Base-by-base conservation (phyloP, 345 rosid species). In the Populus tremula region DNA sequence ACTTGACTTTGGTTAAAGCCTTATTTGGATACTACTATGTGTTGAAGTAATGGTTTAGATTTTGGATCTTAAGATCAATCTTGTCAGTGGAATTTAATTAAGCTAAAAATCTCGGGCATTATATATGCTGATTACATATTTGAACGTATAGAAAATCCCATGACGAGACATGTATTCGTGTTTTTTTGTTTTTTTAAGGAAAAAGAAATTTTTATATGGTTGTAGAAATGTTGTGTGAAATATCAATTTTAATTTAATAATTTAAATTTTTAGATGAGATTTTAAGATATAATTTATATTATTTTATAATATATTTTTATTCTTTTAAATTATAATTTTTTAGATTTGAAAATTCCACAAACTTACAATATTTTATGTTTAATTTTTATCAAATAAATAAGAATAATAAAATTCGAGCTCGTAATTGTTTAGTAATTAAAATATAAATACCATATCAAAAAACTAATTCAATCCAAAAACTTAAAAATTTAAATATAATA, bases 381-480 rank as follows among this genome's bases (percentile, higher is more conserved):
- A 31, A 31, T 31, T 31, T 31, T 31, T 31, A 31, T 31, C 0
- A 31, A 31, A 31, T 31, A 31, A 31, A 31, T 31, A 31, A 0
- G 3, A 31, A 31, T 31, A 2, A 2, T 31, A 31, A 31, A 2
- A 31, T 31, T 31, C 1, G 2, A 31, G 2, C 0, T 31, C 0
- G 0, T 31, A 31, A 31, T 3, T 33, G 0, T 33, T 29, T 33
- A 0, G 0, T 33, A 0, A 33, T 33, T 33, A 0, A 33, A 0
- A 4, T 33, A 33, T 33, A 0, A 4, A 33, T 33, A 33, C 4
- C 2, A 33, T 33, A 0, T 33, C 0, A 33, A 33, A 33, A 3
- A 33, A 33, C 0, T 33, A 33, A 33, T 4, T 33, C 5, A 33
- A 33, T 3, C 4, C 3, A 31, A 31, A 31, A 31, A 27, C 2